Percentiles rank a stretch among this genome's conserved stretches.
These are phyloP conservation scores for Ustilago xerochloae DNA, from an alignment of 1,284 basidiomycete species.

Conservation along the genomic window DNA sequence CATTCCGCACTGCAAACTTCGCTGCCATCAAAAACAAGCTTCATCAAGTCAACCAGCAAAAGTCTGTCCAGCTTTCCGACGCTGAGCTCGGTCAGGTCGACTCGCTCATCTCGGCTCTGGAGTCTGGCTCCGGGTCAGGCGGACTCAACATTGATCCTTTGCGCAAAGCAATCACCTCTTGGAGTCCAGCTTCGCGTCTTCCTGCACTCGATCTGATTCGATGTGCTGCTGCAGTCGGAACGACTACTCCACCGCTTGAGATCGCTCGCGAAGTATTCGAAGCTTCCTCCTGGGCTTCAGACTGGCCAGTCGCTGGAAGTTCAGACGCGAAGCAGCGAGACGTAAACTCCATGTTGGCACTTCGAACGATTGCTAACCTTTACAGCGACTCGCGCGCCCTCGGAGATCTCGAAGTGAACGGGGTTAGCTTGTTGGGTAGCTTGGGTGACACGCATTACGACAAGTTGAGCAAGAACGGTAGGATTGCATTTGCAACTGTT, in stretches of 20 bases:
- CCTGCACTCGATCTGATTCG: constrained; percentile 91
- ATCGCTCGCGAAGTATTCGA: constrained; percentile 77
- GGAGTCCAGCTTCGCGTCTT: constrained; percentile 84
- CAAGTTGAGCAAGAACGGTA: constrained; percentile 76
- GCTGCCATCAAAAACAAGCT: constrained; percentile 85
- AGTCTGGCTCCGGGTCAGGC: constrained; percentile 33
- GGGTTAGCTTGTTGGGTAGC: constrained; percentile 67
- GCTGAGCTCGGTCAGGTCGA: constrained; percentile 77
- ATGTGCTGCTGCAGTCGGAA: constrained; percentile 76
- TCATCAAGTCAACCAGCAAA: constrained; percentile 79
- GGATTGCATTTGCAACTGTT: constrained; percentile 79
- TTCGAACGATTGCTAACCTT: constrained; percentile 84
- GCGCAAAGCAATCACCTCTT: constrained; percentile 75
- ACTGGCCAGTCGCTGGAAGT: constrained; percentile 70
- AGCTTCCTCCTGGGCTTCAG: constrained; percentile 76
- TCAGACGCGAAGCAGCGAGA: constrained; percentile 76
- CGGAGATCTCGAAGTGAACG: constrained; percentile 58
- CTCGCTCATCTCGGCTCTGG: constrained; percentile 77
- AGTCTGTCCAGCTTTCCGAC: constrained; percentile 75
- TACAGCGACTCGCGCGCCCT: constrained; percentile 71
- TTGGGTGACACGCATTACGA: constrained; percentile 47
- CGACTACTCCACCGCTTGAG: constrained; percentile 71
- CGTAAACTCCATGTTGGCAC: constrained; percentile 85
- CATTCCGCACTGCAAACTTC: constrained; percentile 90
- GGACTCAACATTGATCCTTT: constrained; percentile 42